Conservation (phyloP, 2,329 filamentous ascomycete species). For the Cladosporium oxysporum region DNA sequence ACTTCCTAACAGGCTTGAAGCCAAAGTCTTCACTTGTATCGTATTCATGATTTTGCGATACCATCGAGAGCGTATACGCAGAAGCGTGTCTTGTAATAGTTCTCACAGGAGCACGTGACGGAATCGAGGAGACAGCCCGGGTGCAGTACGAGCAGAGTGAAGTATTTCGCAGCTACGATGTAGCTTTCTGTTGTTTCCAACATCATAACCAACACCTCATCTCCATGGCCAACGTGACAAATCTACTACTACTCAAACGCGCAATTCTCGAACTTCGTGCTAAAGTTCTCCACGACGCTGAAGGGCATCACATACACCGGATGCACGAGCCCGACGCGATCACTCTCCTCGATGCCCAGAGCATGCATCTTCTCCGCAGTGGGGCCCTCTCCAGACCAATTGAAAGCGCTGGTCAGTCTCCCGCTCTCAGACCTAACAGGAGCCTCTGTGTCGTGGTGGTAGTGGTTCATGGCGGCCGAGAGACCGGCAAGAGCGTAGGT, state of each 20-base stretch:
- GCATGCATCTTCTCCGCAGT: slow-evolving; percentile 52
- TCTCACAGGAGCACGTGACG: too few species aligned
- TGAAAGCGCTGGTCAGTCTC: slow-evolving; percentile 44
- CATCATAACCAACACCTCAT: not conserved
- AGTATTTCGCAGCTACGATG: not conserved
- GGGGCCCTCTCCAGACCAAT: slow-evolving; percentile 51
- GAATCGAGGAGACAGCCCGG: not conserved
- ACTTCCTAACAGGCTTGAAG: too few species aligned
- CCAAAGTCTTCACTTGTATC: too few species aligned
- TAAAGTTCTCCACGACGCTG: slow-evolving; percentile 57
- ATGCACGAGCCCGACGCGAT: slow-evolving; percentile 71
- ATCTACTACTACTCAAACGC: slow-evolving; percentile 19
- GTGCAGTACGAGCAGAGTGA: not conserved
- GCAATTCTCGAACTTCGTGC: slow-evolving; percentile 28
- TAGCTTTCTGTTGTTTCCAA: not conserved
- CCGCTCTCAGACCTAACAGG: slow-evolving; percentile 24
- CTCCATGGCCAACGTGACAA: not conserved
- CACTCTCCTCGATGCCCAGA: slow-evolving; percentile 66
- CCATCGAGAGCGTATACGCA: not conserved
- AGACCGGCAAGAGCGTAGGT: slow-evolving; percentile 88
- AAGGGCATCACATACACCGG: slow-evolving; percentile 85
- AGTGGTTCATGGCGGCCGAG: slow-evolving; percentile 74
- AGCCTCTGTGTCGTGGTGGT: slow-evolving; percentile 44
- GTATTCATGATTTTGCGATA: not conserved
- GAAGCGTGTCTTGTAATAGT: too few species aligned